These are phyloP conservation scores for Acanthamoeba royreba DNA, from an alignment of 208 protist species.

Conservation along the genomic window DNA sequence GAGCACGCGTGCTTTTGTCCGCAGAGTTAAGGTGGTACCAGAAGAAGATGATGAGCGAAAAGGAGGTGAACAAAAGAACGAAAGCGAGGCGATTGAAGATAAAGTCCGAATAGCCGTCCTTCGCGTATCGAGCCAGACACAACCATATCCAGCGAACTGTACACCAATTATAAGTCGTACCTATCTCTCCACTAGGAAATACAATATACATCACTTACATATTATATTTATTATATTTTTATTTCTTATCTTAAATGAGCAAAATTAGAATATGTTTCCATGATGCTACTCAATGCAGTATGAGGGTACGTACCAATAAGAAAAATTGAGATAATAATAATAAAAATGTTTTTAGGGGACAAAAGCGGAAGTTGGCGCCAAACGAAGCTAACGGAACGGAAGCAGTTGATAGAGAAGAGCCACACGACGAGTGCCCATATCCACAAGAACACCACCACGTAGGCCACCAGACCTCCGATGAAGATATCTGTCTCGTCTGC, in stretches of 20 bases:
- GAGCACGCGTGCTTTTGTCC: background rate
- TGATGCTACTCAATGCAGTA: background rate
- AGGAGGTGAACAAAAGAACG: background rate
- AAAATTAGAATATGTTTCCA: background rate
- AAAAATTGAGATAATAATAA: background rate
- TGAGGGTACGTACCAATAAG: background rate
- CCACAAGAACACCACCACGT: background rate
- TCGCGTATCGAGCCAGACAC: background rate
- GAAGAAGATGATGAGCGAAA: slow-evolving; percentile 12
- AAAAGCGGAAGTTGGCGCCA: background rate
- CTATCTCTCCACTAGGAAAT: background rate
- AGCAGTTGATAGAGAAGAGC: background rate
- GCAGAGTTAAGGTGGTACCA: background rate
- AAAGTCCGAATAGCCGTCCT: slow-evolving; percentile 1
- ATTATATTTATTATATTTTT: too few species aligned
- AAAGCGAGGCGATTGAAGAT: background rate
- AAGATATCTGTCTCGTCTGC: background rate
- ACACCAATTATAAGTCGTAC: too few species aligned
- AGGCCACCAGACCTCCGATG: background rate
- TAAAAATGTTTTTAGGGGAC: background rate
- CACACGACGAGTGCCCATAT: background rate
- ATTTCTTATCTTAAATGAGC: background rate
- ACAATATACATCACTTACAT: background rate
- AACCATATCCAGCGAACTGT: background rate
- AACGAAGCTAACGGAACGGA: background rate